Evolutionary conservation across 495 filamentous ascomycete genomes (phyloP), one percentile per base, ranked within the genome.

Genomic region (Aspergillus carlsbadensis): DNA sequence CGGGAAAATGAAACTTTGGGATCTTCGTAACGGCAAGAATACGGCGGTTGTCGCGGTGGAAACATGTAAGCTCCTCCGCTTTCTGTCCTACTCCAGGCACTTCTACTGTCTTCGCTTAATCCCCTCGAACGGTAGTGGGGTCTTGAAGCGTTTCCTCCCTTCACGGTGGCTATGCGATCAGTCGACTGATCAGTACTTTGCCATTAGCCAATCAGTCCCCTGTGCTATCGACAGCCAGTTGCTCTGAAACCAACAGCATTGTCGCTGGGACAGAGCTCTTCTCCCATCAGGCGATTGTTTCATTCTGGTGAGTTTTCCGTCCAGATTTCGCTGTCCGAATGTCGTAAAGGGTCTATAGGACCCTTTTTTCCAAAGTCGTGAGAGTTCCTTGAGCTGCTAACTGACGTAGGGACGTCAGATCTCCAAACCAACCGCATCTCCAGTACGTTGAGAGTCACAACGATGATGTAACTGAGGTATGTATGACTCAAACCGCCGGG

Each of bases 391-490:
- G 65, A 74, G 48, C 68, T 69, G 48, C 69, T 78, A 61, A 73
- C 56, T 51, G 42, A 50, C 62, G 58, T 54, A 91, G 87, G 87
- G 90, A 92, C 68, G 76, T 82, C 49, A 81, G 90, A 65, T 83
- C 81, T 48, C 70, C 81, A 0, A 56, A 68, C 39, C 61, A 72
- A 22, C 79, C 81, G 8, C 71, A 77, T 43, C 74, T 81, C 22
- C 76, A 87, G 63, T 94, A 93, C 64, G 77, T 85, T 31, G 93
- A 98, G 63, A 88, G 89, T 46, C 93, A 98, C 70, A 93, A 87
- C 52, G 93, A 98, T 70, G 91, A 96, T 67, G 81, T 98, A 45
- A 96, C 93, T 20, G 86, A 90, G 74, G 86, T 90, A 48, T 57
- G 64, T 52, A 60, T 57, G 42, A 13, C 24, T 34, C 53, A 49